Evolutionary conservation across 176 grass and related monocot species (phyloP).

Genomic region (Poa annua): DNA sequence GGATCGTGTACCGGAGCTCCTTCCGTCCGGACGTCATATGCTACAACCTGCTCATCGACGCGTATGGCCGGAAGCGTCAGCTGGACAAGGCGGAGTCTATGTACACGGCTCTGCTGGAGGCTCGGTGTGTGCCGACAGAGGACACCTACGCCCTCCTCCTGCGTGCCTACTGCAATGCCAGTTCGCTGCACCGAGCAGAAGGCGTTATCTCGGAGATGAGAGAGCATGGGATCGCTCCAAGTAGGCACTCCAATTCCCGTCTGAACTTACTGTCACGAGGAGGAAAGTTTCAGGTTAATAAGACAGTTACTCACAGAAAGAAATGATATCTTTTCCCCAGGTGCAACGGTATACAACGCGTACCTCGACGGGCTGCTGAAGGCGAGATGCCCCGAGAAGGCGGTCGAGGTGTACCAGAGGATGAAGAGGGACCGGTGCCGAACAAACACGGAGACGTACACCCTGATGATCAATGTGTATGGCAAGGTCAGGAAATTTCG

Average conservation of each 20-base stretch:
- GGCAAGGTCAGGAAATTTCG: constrained; percentile 60
- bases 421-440: constrained; percentile 80
- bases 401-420: constrained; percentile 79
- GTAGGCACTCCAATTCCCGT: constrained; percentile 40
- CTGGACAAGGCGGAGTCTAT: constrained; percentile 67
- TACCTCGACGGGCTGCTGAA: constrained; percentile 78
- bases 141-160: constrained; percentile 87
- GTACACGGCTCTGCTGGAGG: constrained; percentile 72
- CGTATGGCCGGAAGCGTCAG: constrained; percentile 59
- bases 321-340: constrained; percentile 36
- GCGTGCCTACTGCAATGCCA: constrained; percentile 65
- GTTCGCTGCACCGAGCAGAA: constrained; percentile 68
- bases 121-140: constrained; percentile 82
- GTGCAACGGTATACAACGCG: constrained; percentile 71
- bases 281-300: not conserved
- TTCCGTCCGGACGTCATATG: constrained; percentile 75
- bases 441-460: constrained; percentile 83
- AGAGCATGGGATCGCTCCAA: constrained; percentile 63
- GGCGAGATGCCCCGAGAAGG: constrained; percentile 70
- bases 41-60: constrained; percentile 92
- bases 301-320: not conserved
- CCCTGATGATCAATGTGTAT: constrained; percentile 89
- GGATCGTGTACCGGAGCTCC: constrained; percentile 77
- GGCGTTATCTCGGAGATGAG: constrained; percentile 89
- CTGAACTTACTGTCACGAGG: not conserved